Conservation (phyloP, 1,284 basidiomycete species). For the Ustilago xerochloae region DNA sequence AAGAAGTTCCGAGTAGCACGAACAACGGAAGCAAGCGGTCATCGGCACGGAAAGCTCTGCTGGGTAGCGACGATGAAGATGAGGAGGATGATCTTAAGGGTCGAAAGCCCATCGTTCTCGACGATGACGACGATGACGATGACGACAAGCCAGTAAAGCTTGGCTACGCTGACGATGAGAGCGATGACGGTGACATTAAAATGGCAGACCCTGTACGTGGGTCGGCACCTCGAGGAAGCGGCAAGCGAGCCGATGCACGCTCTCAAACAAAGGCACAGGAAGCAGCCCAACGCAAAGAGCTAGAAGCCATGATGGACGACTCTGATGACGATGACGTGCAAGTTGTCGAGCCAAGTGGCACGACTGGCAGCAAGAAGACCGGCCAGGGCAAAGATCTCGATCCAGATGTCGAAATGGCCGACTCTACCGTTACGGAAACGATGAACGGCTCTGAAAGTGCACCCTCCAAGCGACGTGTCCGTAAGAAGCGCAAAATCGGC, state of each 20-base stretch:
- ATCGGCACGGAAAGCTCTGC: conserved; percentile 22
- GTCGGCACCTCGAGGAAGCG: conserved; percentile 25
- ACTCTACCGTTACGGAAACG: conserved; percentile 37
- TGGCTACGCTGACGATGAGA: conserved; percentile 43
- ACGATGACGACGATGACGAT: conserved; percentile 38
- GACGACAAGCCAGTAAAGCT: conserved; percentile 40
- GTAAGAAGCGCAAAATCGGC: conserved; percentile 59
- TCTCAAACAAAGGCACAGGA: conserved; percentile 30
- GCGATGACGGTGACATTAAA: conserved; percentile 14
- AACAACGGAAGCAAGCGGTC: conserved; percentile 7
- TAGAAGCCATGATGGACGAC: conserved; percentile 51
- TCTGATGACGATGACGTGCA: conserved; percentile 27
- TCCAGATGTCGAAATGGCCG: conserved; percentile 33
- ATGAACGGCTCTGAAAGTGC: conserved; percentile 36
- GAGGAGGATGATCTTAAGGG: conserved; percentile 24
- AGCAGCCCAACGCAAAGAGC: conserved; percentile 36
- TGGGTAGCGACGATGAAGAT: conserved; percentile 51
- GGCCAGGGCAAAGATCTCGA: conserved; percentile 34
- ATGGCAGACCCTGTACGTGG: conserved; percentile 11
- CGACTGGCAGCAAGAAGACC: conserved; percentile 2
- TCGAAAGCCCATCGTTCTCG: conserved; percentile 12
- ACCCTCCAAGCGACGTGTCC: conserved; percentile 37
- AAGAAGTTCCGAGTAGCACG: conserved; percentile 10
- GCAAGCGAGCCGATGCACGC: conserved; percentile 39
- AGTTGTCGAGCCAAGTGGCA: conserved; percentile 28